These are phyloP conservation scores for Pichia sp. DNA, from an alignment of 1,139 yeast species.

Conservation along the genomic window DNA sequence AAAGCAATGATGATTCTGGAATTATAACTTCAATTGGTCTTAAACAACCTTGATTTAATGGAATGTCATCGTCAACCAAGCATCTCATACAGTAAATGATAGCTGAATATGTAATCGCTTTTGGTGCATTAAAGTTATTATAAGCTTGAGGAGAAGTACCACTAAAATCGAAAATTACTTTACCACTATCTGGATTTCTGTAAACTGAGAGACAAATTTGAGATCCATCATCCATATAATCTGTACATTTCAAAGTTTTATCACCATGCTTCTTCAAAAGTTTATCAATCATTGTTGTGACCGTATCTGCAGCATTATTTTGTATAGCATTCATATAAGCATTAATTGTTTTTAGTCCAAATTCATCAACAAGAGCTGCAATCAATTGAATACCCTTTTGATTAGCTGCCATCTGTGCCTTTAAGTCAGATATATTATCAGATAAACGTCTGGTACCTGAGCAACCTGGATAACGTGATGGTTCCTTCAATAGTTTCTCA, in stretches of 20 bases:
- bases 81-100: slow-evolving; percentile 39
- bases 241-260: slow-evolving; percentile 38
- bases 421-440: slow-evolving; percentile 56
- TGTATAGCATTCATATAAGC: slow-evolving; percentile 57
- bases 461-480: slow-evolving; percentile 47
- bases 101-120: slow-evolving; percentile 37
- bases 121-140: slow-evolving; percentile 39
- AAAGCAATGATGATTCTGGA: slow-evolving; percentile 34
- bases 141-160: slow-evolving; percentile 42
- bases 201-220: slow-evolving; percentile 37
- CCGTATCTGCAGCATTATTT: slow-evolving; percentile 52
- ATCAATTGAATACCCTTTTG: slow-evolving; percentile 53
- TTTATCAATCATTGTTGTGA: slow-evolving; percentile 30
- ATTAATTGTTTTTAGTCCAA: slow-evolving; percentile 43
- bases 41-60: slow-evolving; percentile 41
- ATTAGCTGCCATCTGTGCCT: slow-evolving; percentile 64
- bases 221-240: slow-evolving; percentile 59
- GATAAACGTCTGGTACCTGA: slow-evolving; percentile 53
- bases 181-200: slow-evolving; percentile 33
- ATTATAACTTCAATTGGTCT: slow-evolving; percentile 35
- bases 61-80: slow-evolving; percentile 38
- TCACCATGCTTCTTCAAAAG: slow-evolving; percentile 29
- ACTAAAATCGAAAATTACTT: slow-evolving; percentile 48
- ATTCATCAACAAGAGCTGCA: slow-evolving; percentile 41
- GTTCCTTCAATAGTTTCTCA: slow-evolving; percentile 40